phyloP scores from a whole-genome alignment of 352 stramenopile genomes.

The Globisporangium spiculum region DNA sequence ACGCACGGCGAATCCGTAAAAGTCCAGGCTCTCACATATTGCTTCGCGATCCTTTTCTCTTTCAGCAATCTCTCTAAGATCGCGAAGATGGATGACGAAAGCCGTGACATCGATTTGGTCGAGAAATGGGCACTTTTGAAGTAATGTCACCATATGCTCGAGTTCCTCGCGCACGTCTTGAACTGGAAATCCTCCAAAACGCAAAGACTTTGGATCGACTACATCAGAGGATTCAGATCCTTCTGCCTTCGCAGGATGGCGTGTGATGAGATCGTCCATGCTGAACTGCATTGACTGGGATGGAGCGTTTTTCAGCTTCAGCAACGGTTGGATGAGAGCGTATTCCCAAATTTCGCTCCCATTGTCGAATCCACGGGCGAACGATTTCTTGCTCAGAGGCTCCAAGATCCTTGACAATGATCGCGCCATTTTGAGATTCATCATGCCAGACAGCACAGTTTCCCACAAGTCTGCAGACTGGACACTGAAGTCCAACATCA shows the following conservation, averaged over 20 bases:
- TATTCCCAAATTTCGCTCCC: slow-evolving; percentile 37
- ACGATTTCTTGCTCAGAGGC: slow-evolving; percentile 30
- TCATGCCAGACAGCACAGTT: slow-evolving; percentile 43
- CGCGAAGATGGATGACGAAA: slow-evolving; percentile 47
- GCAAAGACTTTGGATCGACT: slow-evolving; percentile 11
- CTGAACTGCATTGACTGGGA: slow-evolving; percentile 6
- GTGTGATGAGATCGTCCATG: not conserved
- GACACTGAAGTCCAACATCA: slow-evolving; percentile 61
- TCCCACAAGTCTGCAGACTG: slow-evolving; percentile 44
- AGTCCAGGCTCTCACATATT: slow-evolving; percentile 23
- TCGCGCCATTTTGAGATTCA: slow-evolving; percentile 41
- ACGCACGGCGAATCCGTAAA: slow-evolving; percentile 43
- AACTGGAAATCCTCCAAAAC: slow-evolving; percentile 25
- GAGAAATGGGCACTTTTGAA: slow-evolving; percentile 60
- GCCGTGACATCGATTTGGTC: slow-evolving; percentile 49
- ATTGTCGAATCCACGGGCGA: slow-evolving; percentile 33
- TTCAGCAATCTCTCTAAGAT: slow-evolving; percentile 31
- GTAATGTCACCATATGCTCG: slow-evolving; percentile 31
- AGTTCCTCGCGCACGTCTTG: slow-evolving; percentile 23
- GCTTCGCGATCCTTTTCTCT: slow-evolving; percentile 11
- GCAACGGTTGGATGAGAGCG: slow-evolving; percentile 29
- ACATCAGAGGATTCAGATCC: not conserved
- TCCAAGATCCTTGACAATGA: slow-evolving; percentile 37
- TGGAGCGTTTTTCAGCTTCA: slow-evolving; percentile 8
- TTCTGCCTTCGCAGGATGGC: not conserved